Conservation (phyloP, 345 rosid species). For the Sonneratia alba region DNA sequence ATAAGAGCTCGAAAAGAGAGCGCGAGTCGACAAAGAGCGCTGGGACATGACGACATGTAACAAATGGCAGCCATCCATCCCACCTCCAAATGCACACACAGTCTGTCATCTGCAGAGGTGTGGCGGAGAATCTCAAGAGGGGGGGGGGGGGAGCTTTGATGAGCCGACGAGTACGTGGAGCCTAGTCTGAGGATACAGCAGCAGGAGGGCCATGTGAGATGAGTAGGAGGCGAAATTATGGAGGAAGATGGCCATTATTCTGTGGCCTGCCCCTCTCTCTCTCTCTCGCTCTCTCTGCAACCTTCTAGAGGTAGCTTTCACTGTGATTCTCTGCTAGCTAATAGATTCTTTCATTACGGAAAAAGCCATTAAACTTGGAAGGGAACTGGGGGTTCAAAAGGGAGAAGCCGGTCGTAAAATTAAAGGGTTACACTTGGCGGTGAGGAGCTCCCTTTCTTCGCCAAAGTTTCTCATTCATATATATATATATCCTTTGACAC, state of each 20-base stretch:
- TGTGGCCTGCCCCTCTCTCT: too few species aligned
- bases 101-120: neutral
- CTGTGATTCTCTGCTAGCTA: neutral
- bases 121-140: neutral
- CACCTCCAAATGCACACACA: too few species aligned
- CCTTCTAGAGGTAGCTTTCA: neutral
- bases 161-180: conserved; percentile 1
- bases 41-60: neutral
- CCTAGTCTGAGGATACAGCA: neutral
- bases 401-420: neutral
- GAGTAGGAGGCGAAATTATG: neutral
- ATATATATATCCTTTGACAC: too few species aligned
- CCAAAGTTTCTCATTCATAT: too few species aligned
- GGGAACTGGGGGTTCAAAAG: neutral
- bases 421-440: too few species aligned
- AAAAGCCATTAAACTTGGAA: neutral
- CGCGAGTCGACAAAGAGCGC: neutral
- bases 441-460: too few species aligned
- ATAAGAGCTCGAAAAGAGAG: neutral
- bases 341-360: neutral
- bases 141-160: neutral
- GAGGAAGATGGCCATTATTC: neutral
- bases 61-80: neutral
- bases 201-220: neutral
- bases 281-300: neutral